Percentiles rank a stretch among this genome's conserved stretches.
phyloP scores from a whole-genome alignment of 2,329 filamentous ascomycete species.

The Neoarthrinium moseri region DNA sequence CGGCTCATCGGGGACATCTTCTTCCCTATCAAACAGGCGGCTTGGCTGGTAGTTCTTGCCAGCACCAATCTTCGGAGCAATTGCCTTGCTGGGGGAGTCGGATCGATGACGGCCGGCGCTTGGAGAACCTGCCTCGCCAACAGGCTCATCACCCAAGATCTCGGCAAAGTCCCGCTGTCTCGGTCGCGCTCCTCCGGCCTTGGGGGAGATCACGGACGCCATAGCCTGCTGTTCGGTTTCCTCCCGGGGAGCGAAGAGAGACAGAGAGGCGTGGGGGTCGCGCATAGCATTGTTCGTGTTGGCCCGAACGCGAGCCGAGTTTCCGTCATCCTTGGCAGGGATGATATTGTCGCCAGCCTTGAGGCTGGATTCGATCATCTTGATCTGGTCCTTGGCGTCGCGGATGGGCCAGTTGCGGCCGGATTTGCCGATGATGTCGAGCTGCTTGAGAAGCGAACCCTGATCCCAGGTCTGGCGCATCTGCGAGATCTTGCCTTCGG shows the following conservation, averaged over 20 bases:
- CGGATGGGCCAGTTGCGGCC: constrained; percentile 94
- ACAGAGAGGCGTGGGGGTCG: constrained; percentile 69
- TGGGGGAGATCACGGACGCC: constrained; percentile 58
- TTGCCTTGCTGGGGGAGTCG: constrained; percentile 25
- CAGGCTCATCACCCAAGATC: constrained; percentile 59
- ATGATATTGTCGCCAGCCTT: constrained; percentile 43
- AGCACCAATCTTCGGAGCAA: constrained; percentile 29
- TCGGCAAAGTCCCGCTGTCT: constrained; percentile 71
- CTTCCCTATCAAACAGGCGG: constrained; percentile 63
- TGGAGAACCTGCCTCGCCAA: constrained; percentile 33
- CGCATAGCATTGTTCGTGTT: constrained; percentile 55
- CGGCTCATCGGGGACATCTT: constrained; percentile 38
- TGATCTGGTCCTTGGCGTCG: constrained; percentile 80
- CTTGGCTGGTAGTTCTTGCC: constrained; percentile 50
- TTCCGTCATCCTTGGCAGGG: constrained; percentile 32
- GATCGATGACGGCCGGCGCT: constrained; percentile 44
- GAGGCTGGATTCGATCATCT: constrained; percentile 66
- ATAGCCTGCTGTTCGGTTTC: constrained; percentile 48
- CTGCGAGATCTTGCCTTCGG: constrained; percentile 74
- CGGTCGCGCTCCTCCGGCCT: constrained; percentile 57
- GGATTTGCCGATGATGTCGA: constrained; percentile 88
- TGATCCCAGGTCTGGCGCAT: constrained; percentile 96
- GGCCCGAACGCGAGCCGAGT: constrained; percentile 44
- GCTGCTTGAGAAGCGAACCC: constrained; percentile 84
- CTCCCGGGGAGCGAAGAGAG: constrained; percentile 72